Evolutionary conservation across 768 basidiomycete species (phyloP), one percentile per base, ranked within the genome.

Genomic region (Pleurotus cornucopiae): DNA sequence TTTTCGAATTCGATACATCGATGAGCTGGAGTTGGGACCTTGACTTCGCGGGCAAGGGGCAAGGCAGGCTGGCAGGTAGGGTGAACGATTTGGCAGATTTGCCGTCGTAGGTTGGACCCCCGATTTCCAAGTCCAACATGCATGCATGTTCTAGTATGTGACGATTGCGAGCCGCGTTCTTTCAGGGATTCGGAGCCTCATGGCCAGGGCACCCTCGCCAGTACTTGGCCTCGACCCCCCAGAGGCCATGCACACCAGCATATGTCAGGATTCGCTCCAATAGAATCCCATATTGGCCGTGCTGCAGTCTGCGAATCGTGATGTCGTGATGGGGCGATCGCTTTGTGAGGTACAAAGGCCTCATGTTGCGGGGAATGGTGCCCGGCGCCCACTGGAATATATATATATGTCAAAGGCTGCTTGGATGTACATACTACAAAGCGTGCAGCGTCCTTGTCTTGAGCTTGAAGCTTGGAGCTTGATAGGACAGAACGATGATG

Each of bases 331-430:
- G 49, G n/a, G 49, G 26, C 49, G 49, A 51, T 51, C 49, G 37
- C 16, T 53, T 53, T 21, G 51, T 53, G 30, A 34, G 30, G 30
- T 34, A 34, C 30, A 34, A 34, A 34, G 30, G 23, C 51, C 51
- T 43, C 51, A 53, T 53, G 51, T 34, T 49, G 51, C 51, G 51
- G 51, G 38, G 51, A 40, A 14, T 38, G 23, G 41, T 53, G 51
- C 39, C 51, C 51, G 51, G 23, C 7, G 39, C 51, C 51, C 51
- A 53, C 39, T 40, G 23, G 23, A 53, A 13, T n/a, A 53, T 18
- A 34, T 18, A 34, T 34, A 21, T 40, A 25, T 23, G 39, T 21
- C n/a, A 16, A n/a, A 53, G 39, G 18, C 11, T n/a, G n/a, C 11
- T 34, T 16, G 26, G 14, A 9, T 16, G 34, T 13, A 44, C 18